Evolutionary conservation across 2,329 filamentous ascomycete species (phyloP), one percentile per base, ranked within the genome.

Genomic region (Talaromyces pinophilus): DNA sequence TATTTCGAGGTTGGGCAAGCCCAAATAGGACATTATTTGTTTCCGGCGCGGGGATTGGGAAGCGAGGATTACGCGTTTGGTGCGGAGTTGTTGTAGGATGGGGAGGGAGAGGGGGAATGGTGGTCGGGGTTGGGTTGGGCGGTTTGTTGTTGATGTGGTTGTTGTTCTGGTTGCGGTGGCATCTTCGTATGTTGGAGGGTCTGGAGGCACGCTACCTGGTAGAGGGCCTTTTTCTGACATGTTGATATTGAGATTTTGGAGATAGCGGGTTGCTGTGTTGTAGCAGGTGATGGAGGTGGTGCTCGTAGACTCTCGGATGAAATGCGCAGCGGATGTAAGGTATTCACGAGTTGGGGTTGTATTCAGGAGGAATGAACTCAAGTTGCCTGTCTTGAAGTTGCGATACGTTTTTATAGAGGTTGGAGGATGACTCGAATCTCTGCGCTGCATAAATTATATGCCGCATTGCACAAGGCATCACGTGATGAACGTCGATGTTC

Each of bases 41-140:
- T 89, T 91, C 63, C 95, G 86, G 54, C 95, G 86, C 0, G 95
- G 95, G 1, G 93, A 97, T 22, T 91, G 88, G 2, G 93, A 97
- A 62, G 95, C 95, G 33, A 99, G 89, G 71, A 99, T 91, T 5
- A 97, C 88, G 70, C 94, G 86, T 78, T 91, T 92, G 64, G 86
- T 86, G 74, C 90, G 88, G 70, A 99, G 86, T 73, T 89, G 84
- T 72, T 86, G 87, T 67, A 99, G 82, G 65, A 93, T 89, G 17
- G 94, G 93, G 19, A 98, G 85, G 68, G 92, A 86, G 68, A 98
- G 86, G 1, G 91, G 91, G 55, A 79, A 80, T 59, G 78, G 78
- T 62, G 77, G 76, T 59, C 77, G 78, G 33, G 79, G 76, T 10
- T 69, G 69, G 54, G 68, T 55, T n/a, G 61, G n/a, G 38, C 44